Evolutionary conservation across 78 protist genomes (phyloP).

Genomic region (Cavenderia fasciculata): DNA sequence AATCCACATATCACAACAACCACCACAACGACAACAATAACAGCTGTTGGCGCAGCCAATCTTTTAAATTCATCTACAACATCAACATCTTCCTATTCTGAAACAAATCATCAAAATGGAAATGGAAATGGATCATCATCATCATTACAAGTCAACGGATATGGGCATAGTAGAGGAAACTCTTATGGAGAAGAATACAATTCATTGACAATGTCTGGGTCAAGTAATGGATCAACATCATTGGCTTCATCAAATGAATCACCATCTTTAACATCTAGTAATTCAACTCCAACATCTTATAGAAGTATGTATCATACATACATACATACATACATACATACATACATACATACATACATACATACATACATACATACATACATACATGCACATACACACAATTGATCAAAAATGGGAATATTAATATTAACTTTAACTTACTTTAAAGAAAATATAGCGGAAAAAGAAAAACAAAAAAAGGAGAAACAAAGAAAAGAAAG

Average conservation of each 20-base stretch:
- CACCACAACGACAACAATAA: background rate
- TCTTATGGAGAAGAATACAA: background rate
- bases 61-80: background rate
- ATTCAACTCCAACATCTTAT: conserved; percentile 4
- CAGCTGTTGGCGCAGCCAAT: background rate
- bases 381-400: background rate
- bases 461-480: conserved; percentile 54
- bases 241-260: conserved; percentile 11
- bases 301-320: background rate
- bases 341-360: background rate
- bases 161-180: background rate
- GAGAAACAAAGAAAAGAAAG: conserved; percentile 62
- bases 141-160: background rate
- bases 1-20: background rate
- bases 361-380: background rate
- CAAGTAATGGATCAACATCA: conserved; percentile 36
- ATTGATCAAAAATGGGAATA: no score
- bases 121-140: no score
- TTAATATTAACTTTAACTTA: no score
- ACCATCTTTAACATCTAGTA: conserved; percentile 9
- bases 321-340: background rate
- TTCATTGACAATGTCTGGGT: background rate
- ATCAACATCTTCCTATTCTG: background rate
- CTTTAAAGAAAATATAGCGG: conserved; percentile 2
- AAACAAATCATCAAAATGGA: background rate